These are phyloP conservation scores for Nicotiana tomentosiformis DNA, from an alignment of 257 asterid genomes.

Conservation along the genomic window DNA sequence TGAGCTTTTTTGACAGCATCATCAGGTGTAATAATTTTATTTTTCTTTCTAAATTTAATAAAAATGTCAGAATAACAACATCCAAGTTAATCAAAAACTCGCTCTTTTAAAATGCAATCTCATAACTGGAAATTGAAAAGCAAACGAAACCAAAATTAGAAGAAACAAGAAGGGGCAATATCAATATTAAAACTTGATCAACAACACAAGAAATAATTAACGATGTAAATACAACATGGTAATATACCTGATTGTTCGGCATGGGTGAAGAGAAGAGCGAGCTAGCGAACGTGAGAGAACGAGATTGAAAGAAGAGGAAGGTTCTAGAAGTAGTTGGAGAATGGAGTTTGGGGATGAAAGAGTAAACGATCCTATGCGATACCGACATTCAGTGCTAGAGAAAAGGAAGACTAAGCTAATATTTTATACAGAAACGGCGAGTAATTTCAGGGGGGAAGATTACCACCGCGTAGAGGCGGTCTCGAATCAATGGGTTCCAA, in stretches of 20 bases:
- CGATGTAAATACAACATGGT: background rate
- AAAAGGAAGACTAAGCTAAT: background rate
- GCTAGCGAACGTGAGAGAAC: constrained; percentile 6
- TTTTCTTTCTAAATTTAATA: background rate
- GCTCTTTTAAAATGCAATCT: background rate
- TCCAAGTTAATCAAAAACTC: background rate
- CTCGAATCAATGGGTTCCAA: too few relatives aligned
- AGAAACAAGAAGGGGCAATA: background rate
- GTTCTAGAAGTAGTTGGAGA: constrained; percentile 16
- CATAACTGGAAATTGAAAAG: background rate
- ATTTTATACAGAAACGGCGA: background rate
- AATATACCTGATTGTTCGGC: constrained; percentile 53
- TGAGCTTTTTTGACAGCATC: too few relatives aligned
- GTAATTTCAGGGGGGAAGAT: background rate
- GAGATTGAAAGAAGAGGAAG: constrained; percentile 14
- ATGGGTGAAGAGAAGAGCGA: constrained; percentile 26
- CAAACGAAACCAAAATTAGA: background rate
- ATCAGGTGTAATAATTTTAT: too few relatives aligned
- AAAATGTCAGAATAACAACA: background rate
- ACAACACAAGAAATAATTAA: background rate
- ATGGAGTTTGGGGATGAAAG: constrained; percentile 16
- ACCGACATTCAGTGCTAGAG: constrained; percentile 40
- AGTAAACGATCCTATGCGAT: constrained; percentile 26
- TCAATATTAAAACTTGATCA: background rate
- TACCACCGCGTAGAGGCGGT: background rate